Percentiles rank a stretch among this genome's conserved stretches.
Evolutionary conservation across 805 yeast genomes (phyloP).

Genomic region (Nakazawaea ishiwadae): DNA sequence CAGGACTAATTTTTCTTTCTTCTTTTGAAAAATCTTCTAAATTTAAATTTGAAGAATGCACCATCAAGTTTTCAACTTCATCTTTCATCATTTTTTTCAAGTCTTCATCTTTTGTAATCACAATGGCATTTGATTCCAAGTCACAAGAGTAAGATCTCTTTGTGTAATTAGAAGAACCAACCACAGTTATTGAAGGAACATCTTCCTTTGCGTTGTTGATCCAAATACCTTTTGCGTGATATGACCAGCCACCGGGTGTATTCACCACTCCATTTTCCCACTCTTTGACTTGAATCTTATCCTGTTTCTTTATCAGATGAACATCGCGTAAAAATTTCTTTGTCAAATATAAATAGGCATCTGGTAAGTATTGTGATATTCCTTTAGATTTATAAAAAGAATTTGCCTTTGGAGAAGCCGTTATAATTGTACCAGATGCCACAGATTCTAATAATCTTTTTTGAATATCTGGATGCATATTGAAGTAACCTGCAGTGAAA

Average conservation of each 20-base stretch:
- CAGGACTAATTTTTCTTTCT: slow-evolving; percentile 56
- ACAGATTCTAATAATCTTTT: slow-evolving; percentile 49
- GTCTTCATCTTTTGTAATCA: slow-evolving; percentile 63
- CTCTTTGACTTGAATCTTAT: slow-evolving; percentile 57
- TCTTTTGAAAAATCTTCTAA: slow-evolving; percentile 59
- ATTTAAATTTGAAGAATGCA: slow-evolving; percentile 46
- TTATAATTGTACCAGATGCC: slow-evolving; percentile 67
- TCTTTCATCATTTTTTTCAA: slow-evolving; percentile 51
- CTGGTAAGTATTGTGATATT: slow-evolving; percentile 75
- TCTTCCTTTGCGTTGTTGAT: slow-evolving; percentile 50
- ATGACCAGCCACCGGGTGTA: slow-evolving; percentile 87
- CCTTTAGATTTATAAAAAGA: slow-evolving; percentile 88
- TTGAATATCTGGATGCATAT: slow-evolving; percentile 75
- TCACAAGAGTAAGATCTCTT: slow-evolving; percentile 84
- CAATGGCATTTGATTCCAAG: slow-evolving; percentile 80
- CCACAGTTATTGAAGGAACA: slow-evolving; percentile 67
- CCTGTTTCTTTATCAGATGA: slow-evolving; percentile 31
- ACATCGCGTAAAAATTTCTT: slow-evolving; percentile 59
- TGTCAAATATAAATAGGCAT: slow-evolving; percentile 78
- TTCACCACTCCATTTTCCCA: slow-evolving; percentile 89
- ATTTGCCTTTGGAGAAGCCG: slow-evolving; percentile 92
- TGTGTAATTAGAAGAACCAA: slow-evolving; percentile 94
- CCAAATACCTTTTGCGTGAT: slow-evolving; percentile 98
- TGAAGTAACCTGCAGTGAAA: slow-evolving; percentile 95
- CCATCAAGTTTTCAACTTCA: slow-evolving; percentile 61